A percentile compares a stretch with the other conserved stretches of the same genome.
phyloP scores from a whole-genome alignment of 2,329 filamentous ascomycete species.

The Penicillium sp. region DNA sequence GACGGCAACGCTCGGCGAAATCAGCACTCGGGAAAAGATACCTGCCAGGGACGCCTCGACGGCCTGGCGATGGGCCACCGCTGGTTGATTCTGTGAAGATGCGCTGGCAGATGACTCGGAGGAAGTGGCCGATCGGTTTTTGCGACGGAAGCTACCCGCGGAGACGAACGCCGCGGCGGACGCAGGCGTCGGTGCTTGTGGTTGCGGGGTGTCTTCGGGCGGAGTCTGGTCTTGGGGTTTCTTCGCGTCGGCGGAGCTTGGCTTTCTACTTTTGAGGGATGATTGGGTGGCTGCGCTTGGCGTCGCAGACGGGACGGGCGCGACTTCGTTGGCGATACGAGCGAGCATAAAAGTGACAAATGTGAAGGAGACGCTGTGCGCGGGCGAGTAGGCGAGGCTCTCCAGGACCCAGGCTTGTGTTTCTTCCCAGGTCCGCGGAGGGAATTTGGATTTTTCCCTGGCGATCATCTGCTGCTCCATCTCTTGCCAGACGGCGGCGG shows the following conservation, averaged over 20 bases:
- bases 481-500: slow-evolving; percentile 65
- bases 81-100: slow-evolving; percentile 41
- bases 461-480: slow-evolving; percentile 59
- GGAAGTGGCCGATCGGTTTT: slow-evolving; percentile 28
- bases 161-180: slow-evolving; percentile 31
- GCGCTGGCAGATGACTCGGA: too few species aligned
- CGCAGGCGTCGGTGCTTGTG: slow-evolving; percentile 17
- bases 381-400: slow-evolving; percentile 65
- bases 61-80: slow-evolving; percentile 55
- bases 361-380: slow-evolving; percentile 85
- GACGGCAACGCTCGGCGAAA: slow-evolving; percentile 48
- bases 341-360: slow-evolving; percentile 77
- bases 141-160: slow-evolving; percentile 31
- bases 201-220: slow-evolving; percentile 4
- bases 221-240: slow-evolving; percentile 3
- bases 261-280: slow-evolving; percentile 4
- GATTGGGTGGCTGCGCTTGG: slow-evolving; percentile 1
- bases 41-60: slow-evolving; percentile 63
- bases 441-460: slow-evolving; percentile 50
- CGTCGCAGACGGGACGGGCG: slow-evolving; percentile 36
- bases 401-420: slow-evolving; percentile 66
- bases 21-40: slow-evolving; percentile 63
- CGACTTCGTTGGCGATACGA: slow-evolving; percentile 56
- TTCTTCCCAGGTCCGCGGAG: slow-evolving; percentile 51
- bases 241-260: slow-evolving; percentile 1